Evolutionary conservation across 345 rosid genomes (phyloP).

Genomic region (Salix suchowensis): DNA sequence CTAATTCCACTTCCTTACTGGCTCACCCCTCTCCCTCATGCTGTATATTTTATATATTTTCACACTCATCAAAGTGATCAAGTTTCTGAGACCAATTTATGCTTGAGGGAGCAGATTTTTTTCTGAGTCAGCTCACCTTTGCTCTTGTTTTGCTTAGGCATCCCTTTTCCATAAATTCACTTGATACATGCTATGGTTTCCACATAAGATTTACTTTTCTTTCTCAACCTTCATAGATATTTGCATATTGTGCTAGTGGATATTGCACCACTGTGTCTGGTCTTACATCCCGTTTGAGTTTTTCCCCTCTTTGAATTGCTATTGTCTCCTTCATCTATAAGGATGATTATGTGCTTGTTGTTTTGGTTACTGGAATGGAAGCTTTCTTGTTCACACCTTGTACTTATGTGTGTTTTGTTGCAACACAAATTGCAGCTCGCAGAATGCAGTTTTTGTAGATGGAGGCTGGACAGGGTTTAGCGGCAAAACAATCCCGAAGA

Average conservation of each 20-base stretch:
- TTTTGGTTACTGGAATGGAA: not conserved
- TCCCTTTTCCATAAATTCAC: not conserved
- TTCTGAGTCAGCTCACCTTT: not conserved
- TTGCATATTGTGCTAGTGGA: not conserved
- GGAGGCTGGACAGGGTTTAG: conserved; percentile 50
- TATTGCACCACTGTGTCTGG: not conserved
- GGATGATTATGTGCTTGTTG: conserved; percentile 1
- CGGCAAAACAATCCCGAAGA: conserved; percentile 34
- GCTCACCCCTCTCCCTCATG: not conserved
- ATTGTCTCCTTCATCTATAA: not conserved
- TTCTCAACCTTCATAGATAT: not conserved
- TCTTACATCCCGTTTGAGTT: not conserved
- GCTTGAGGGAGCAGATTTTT: not conserved
- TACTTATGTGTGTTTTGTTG: not conserved
- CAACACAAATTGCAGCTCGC: conserved; percentile 50
- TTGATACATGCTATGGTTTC: not conserved
- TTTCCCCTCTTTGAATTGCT: not conserved
- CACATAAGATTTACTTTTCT: not conserved
- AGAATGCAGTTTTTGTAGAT: conserved; percentile 41
- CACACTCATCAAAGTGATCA: not conserved
- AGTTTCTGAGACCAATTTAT: not conserved
- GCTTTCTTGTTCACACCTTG: not conserved
- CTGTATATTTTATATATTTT: not conserved
- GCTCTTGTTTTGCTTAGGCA: not conserved
- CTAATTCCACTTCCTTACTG: not conserved